These are phyloP conservation scores for Cajanus cajan DNA, from an alignment of 306 rosid species.

Conservation along the genomic window DNA sequence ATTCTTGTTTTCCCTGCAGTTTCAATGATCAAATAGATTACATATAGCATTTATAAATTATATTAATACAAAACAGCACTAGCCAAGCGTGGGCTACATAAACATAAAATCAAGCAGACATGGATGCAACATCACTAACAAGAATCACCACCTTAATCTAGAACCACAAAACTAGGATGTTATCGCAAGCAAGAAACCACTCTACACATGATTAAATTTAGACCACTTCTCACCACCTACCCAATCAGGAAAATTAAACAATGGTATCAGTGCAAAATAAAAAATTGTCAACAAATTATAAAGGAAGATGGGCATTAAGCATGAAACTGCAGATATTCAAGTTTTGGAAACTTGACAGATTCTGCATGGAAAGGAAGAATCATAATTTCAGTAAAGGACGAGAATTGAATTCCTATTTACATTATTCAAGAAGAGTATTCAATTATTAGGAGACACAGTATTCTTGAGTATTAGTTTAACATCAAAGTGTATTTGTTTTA, in stretches of 20 bases:
- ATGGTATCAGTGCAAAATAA: not conserved
- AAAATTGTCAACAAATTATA: slow-evolving; percentile 2
- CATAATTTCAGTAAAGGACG: not conserved
- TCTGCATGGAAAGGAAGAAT: not conserved
- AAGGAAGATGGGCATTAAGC: not conserved
- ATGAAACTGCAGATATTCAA: not conserved
- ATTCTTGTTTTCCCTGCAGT: slow-evolving; percentile 81
- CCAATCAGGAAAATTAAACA: slow-evolving; percentile 13
- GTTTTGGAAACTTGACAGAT: not conserved
- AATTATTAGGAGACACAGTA: not conserved
- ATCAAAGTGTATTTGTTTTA: not conserved
- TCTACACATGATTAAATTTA: not conserved
- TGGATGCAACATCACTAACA: not conserved
- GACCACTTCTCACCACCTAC: not conserved
- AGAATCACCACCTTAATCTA: not conserved
- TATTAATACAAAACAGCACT: not conserved
- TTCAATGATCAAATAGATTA: slow-evolving; percentile 17
- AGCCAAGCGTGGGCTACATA: not conserved
- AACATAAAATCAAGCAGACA: not conserved
- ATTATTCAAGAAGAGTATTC: not conserved
- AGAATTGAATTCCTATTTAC: not conserved
- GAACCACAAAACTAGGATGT: not conserved
- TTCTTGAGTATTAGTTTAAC: not conserved
- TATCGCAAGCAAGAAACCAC: not conserved
- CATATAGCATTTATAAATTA: not conserved